Evolutionary conservation across 1,284 basidiomycete species (phyloP).

Genomic region (Rhodotorula sp.): DNA sequence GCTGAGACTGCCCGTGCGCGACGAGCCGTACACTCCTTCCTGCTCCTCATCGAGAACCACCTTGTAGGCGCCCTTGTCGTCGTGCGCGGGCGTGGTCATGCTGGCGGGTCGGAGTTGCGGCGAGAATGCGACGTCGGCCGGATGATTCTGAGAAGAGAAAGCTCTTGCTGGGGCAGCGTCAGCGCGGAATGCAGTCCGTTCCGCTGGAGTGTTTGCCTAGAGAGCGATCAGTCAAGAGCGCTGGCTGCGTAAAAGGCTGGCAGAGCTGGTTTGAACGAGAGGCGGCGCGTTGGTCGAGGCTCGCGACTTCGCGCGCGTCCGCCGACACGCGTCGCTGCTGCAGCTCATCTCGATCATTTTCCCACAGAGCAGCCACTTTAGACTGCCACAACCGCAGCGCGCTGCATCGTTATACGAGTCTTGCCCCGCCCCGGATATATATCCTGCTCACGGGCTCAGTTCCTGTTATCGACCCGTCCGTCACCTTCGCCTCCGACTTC

Average conservation of each 20-base stretch:
- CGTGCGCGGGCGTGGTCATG: slow-evolving; percentile 2
- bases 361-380: too few species aligned
- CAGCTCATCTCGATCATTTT: too few species aligned
- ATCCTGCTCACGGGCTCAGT: neutral
- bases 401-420: too few species aligned
- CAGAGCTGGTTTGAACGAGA: neutral
- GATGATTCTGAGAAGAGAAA: too few species aligned
- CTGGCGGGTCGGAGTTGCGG: neutral
- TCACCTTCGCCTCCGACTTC: neutral
- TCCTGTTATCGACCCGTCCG: neutral
- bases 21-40: slow-evolving; percentile 1
- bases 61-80: slow-evolving; percentile 33
- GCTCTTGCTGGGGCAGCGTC: neutral
- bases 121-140: neutral
- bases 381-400: too few species aligned
- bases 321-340: too few species aligned
- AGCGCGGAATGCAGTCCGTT: neutral
- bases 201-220: neutral
- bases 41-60: slow-evolving; percentile 30
- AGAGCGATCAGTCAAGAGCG: neutral
- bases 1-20: slow-evolving; percentile 7
- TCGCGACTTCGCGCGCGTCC: neutral
- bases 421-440: too few species aligned
- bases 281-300: neutral
- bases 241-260: neutral